Evolutionary conservation across 2,329 filamentous ascomycete genomes (phyloP).

Genomic region (Arthrobotrys megalospora): DNA sequence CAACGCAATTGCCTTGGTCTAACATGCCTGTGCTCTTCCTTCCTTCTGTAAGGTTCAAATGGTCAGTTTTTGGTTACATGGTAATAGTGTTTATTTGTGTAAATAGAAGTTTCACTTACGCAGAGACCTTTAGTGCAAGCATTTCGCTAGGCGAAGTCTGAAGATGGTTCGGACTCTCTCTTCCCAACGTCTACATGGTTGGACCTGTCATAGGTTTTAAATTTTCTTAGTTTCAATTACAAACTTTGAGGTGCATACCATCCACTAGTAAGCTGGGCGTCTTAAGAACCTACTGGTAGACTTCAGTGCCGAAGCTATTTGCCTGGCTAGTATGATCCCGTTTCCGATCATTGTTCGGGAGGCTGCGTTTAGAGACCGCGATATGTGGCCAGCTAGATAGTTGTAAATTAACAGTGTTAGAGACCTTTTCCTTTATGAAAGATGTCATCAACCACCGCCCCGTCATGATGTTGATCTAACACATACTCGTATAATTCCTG

Average conservation of each 20-base stretch:
- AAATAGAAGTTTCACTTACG: slow-evolving; percentile 12
- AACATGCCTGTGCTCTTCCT: background rate
- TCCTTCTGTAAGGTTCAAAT: background rate
- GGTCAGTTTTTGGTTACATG: background rate
- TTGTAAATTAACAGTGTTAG: background rate
- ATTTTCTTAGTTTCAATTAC: background rate
- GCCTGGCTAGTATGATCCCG: background rate
- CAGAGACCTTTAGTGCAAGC: background rate
- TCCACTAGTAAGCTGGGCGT: background rate
- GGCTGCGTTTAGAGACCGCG: background rate
- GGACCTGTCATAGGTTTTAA: background rate
- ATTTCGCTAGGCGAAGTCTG: background rate
- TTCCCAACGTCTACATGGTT: slow-evolving; percentile 9
- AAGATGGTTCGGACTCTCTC: slow-evolving; percentile 7
- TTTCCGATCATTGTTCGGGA: background rate
- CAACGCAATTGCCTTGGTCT: background rate
- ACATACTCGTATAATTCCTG: slow-evolving; percentile 13
- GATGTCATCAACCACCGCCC: too few relatives aligned
- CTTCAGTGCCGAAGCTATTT: background rate
- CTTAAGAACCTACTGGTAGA: background rate
- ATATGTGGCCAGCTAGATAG: slow-evolving; percentile 10
- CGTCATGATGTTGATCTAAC: background rate
- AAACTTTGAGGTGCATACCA: background rate
- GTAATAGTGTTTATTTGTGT: background rate
- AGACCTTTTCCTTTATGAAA: background rate